These are phyloP conservation scores for Rhododendron molle DNA, from an alignment of 148 eudicot species.

Conservation along the genomic window DNA sequence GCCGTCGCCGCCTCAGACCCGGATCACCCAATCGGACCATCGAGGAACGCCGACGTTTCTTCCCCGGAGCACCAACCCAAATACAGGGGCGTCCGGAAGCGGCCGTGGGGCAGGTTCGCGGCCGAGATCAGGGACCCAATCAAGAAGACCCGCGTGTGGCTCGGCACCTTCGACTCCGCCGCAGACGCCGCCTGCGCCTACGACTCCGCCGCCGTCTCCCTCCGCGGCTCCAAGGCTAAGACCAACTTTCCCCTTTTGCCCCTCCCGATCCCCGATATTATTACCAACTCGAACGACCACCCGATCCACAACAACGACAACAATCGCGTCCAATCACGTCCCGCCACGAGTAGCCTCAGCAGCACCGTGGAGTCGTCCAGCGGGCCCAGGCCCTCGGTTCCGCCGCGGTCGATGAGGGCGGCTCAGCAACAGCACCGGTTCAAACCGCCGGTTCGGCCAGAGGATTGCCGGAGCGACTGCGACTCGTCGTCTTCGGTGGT, in stretches of 20 bases:
- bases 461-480: constrained; percentile 53
- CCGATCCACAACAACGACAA: background rate
- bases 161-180: constrained; percentile 65
- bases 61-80: constrained; percentile 6
- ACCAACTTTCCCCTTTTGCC: constrained; percentile 42
- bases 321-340: constrained; percentile 6
- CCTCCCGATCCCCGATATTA: background rate
- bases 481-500: constrained; percentile 63
- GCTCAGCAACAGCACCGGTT: constrained; percentile 1
- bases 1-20: background rate
- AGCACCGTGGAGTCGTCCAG: constrained; percentile 67
- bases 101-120: constrained; percentile 70
- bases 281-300: constrained; percentile 1
- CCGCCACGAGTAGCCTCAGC: constrained; percentile 48
- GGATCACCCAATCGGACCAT: constrained; percentile 17
- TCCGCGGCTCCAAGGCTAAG: constrained; percentile 66
- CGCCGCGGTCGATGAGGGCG: background rate
- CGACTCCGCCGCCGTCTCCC: constrained; percentile 55
- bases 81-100: constrained; percentile 52
- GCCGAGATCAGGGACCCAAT: constrained; percentile 72
- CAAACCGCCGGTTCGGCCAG: constrained; percentile 23
- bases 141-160: constrained; percentile 67
- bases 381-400: constrained; percentile 35
- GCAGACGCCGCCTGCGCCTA: constrained; percentile 64
- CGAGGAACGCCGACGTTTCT: constrained; percentile 1